Evolutionary conservation across 108 stramenopile species (phyloP).

Genomic region (Skeletonema menzelii): DNA sequence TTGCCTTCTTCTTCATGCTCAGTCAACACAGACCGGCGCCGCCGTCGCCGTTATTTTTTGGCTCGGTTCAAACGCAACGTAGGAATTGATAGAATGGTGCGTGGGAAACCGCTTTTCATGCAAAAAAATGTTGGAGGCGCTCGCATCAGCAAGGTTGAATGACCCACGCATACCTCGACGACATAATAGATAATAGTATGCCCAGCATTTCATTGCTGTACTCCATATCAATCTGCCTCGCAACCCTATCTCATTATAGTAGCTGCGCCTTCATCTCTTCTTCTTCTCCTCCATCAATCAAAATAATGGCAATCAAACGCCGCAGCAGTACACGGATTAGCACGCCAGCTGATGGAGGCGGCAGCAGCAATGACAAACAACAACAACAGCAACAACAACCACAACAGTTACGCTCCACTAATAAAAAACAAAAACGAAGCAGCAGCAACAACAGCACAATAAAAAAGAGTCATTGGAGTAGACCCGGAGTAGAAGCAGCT

Average conservation of each 20-base stretch:
- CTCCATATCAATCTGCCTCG: neutral
- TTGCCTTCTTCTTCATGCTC: too few species aligned
- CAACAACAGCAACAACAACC: neutral
- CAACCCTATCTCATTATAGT: neutral
- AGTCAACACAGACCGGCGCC: too few species aligned
- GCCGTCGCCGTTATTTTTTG: too few species aligned
- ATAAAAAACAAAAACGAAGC: neutral
- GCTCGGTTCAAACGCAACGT: too few species aligned
- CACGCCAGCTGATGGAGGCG: neutral
- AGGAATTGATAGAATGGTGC: too few species aligned
- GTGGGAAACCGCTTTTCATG: too few species aligned
- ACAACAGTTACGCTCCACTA: neutral
- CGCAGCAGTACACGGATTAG: neutral
- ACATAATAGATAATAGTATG: too few species aligned
- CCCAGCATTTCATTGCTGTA: neutral
- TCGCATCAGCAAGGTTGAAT: too few species aligned
- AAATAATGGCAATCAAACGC: neutral
- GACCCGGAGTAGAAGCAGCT: slow-evolving; percentile 52
- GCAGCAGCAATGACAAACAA: slow-evolving; percentile 1
- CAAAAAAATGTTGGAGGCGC: too few species aligned
- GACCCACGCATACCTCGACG: too few species aligned
- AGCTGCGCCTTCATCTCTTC: neutral
- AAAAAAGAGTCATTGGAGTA: neutral
- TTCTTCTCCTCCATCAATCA: neutral
- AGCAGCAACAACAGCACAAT: neutral